Evolutionary conservation across 2,329 filamentous ascomycete genomes (phyloP), one percentile per base, ranked within the genome.

Genomic region (Aspergillus fumigatus): DNA sequence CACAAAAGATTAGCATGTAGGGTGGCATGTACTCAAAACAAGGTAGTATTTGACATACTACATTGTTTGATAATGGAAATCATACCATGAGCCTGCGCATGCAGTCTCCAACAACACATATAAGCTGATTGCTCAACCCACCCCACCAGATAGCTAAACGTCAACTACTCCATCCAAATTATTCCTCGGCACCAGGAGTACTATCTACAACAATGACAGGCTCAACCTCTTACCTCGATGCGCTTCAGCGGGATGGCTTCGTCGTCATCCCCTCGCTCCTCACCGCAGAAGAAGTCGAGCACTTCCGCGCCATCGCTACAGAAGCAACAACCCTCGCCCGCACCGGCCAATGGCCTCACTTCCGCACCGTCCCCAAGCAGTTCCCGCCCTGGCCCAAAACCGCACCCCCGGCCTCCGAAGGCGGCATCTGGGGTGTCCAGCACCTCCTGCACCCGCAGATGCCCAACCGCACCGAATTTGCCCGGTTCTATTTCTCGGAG

Each of bases 381-480:
- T 96, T 96, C 76, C 92, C 91, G 0, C 92, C 92, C 0, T 96
- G 91, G 91, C 78, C 82, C 4, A 79, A 79, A n/a, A 78, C 79
- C 51, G 76, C 80, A 1, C 77, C 79, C 0, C 74, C 77, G 1
- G 71, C 73, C 40, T 70, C 69, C 0, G 72, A 78, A 51, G 75
- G 80, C 52, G 90, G 90, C 21, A 95, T 96, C 73, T 96, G 91
- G 92, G 91, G 90, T 61, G 88, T 95, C 2, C 91, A 96, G 78
- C 89, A 92, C 73, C 81, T 96, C 4, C 80, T 96, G 66, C 87
- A 92, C 72, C 90, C 90, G 0, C 77, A 80, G 1, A 83, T 93
- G 63, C 82, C 85, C 0, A 81, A 83, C 53, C 80, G 83, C 58
- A 72, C 79, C 2, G 70, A 80, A 3, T 95, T 92, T 73, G 82